Base-by-base conservation (phyloP, 495 filamentous ascomycete genomes). In the Penicillium simplicissimum region DNA sequence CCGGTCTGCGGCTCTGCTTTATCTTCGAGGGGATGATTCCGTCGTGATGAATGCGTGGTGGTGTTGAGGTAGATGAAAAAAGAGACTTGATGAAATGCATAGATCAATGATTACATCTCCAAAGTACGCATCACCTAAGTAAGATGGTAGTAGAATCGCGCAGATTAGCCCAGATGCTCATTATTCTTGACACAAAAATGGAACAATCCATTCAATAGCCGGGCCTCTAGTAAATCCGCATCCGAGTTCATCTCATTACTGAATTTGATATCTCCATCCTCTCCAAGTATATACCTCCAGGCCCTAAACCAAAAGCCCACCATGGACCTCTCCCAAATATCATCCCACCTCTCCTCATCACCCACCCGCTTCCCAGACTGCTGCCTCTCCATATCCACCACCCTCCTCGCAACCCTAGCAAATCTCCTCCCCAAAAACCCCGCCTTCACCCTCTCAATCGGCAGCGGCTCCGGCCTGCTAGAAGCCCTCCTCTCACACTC, bases 401-500 rank as follows among this genome's bases (percentile, higher is more conserved):
- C 71, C 14, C 58, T 86, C 6, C 60, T 82, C 25, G 25, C 64
- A 37, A 56, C 64, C 19, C 57, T 85, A 2, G 56, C 60, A 9
- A 55, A 51, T 14, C 59, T 77, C n/a, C 75, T 86, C 14, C 81
- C 83, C 11, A 37, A 64, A 25, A 38, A 61, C 15, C 79, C 82
- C 4, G 59, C 17, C 7, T 71, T 79, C 63, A 76, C 72, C 8
- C 60, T 85, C 42, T 86, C 84, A 2, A 72, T 87, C 17, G 84
- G 84, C 60, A 80, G 79, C 59, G 84, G 84, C 43, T 76, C 70
- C 21, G 84, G 83, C 11, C 70, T 86, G 4, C 71, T 87, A 0
- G 84, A 87, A 69, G 75, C 75, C 3, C 65, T 84, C 0, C 65
- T 86, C 19, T 45, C 73, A 0, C 55, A 74, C 11, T 48, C 55